Conservation (phyloP, 116 monocot species). For the Zostera marina region DNA sequence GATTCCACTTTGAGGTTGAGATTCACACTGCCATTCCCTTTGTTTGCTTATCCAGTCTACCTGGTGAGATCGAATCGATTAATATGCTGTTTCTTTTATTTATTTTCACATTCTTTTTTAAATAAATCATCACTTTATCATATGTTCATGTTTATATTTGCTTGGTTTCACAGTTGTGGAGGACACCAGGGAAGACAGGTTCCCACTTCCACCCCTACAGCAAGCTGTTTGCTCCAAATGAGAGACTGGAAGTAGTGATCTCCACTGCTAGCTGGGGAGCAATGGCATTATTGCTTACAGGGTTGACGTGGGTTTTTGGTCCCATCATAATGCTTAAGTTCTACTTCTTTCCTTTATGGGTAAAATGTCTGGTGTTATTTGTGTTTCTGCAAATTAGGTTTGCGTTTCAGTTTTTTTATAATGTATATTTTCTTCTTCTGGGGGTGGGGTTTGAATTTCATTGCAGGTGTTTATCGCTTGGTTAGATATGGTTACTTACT, state of each 20-base stretch:
- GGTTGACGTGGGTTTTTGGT: slow-evolving; percentile 8
- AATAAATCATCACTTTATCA: too few relatives aligned
- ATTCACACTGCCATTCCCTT: slow-evolving; percentile 56
- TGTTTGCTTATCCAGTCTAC: slow-evolving; percentile 74
- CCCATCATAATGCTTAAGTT: slow-evolving; percentile 21
- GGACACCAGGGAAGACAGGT: slow-evolving; percentile 60
- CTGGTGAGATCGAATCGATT: slow-evolving; percentile 24
- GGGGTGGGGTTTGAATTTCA: too few relatives aligned
- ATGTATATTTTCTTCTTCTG: too few relatives aligned
- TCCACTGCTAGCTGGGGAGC: slow-evolving; percentile 44
- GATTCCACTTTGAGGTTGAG: slow-evolving; percentile 26
- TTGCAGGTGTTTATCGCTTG: slow-evolving; percentile 47
- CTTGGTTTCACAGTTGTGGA: slow-evolving; percentile 13
- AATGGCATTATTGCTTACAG: slow-evolving; percentile 19
- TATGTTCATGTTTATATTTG: neutral
- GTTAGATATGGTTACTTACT: slow-evolving; percentile 69
- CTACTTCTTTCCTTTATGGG: slow-evolving; percentile 25
- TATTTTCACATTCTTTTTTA: neutral
- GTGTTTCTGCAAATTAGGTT: too few relatives aligned
- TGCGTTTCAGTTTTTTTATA: too few relatives aligned
- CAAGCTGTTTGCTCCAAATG: slow-evolving; percentile 47
- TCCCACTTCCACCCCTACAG: slow-evolving; percentile 76
- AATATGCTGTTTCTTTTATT: neutral
- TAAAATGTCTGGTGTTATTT: too few relatives aligned
- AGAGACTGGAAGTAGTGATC: slow-evolving; percentile 56